Conservation (phyloP, 257 asterid genomes). For the Gynochthodes officinalis region DNA sequence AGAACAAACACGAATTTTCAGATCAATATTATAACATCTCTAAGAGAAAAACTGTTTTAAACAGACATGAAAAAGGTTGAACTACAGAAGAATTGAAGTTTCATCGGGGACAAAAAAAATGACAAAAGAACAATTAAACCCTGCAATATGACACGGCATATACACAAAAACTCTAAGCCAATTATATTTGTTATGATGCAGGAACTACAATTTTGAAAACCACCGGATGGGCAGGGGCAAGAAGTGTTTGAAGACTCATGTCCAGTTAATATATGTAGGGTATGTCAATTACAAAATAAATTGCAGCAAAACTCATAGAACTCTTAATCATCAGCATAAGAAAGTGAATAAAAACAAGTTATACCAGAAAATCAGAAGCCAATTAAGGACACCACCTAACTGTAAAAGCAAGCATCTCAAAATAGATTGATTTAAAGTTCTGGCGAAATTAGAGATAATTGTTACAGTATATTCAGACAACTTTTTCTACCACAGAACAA, state of each 20-base stretch:
- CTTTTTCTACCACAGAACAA: not conserved
- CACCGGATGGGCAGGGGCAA: not conserved
- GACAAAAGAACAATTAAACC: not conserved
- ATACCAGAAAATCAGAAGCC: not conserved
- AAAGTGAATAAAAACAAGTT: no score
- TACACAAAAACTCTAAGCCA: not conserved
- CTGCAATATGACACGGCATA: not conserved
- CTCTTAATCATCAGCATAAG: not conserved
- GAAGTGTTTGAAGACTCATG: not conserved
- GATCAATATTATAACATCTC: not conserved
- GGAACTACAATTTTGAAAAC: not conserved
- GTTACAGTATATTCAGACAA: not conserved
- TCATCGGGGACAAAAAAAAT: not conserved
- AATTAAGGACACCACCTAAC: not conserved
- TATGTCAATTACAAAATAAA: not conserved
- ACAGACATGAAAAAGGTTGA: not conserved
- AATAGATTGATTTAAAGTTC: not conserved
- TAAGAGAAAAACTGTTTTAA: not conserved
- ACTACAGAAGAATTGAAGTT: not conserved
- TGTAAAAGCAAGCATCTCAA: not conserved
- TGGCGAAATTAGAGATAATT: not conserved
- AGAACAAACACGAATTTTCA: not conserved
- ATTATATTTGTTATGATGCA: not conserved
- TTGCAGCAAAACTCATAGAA: no score
- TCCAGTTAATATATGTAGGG: not conserved